Evolutionary conservation across 2,329 filamentous ascomycete species (phyloP).

Genomic region (Mollisiaceae sp.): DNA sequence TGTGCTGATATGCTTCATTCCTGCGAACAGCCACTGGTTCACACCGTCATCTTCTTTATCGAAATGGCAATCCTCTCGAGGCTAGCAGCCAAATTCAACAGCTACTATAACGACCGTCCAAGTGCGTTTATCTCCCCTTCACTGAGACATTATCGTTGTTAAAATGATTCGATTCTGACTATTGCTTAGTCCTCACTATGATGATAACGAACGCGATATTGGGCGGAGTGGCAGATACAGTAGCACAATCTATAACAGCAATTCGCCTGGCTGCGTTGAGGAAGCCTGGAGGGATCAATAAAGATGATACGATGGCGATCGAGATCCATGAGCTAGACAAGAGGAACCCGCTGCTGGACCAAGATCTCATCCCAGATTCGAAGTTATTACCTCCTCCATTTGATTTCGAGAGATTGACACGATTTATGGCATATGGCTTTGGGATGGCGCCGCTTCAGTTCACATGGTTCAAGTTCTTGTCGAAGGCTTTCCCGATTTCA

Average conservation of each 20-base stretch:
- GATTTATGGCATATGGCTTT: constrained; percentile 98
- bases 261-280: constrained; percentile 71
- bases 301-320: constrained; percentile 76
- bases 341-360: constrained; percentile 71
- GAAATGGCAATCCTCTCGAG: constrained; percentile 87
- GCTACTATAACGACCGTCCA: constrained; percentile 90
- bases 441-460: constrained; percentile 95
- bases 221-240: constrained; percentile 93
- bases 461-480: constrained; percentile 92
- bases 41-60: constrained; percentile 82
- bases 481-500: constrained; percentile 80
- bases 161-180: constrained; percentile 21
- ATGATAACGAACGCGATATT: constrained; percentile 99
- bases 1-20: constrained; percentile 33
- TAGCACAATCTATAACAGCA: constrained; percentile 89
- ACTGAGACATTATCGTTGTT: constrained; percentile 5
- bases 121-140: constrained; percentile 54
- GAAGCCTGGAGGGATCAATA: constrained; percentile 62
- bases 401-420: constrained; percentile 90
- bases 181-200: constrained; percentile 79
- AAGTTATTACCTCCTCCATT: constrained; percentile 77
- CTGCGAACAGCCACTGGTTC: constrained; percentile 75
- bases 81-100: constrained; percentile 86
- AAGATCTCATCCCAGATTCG: constrained; percentile 70
- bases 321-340: constrained; percentile 88